A percentile compares a stretch with the other conserved stretches of the same genome.
Evolutionary conservation across 2,329 filamentous ascomycete species (phyloP).

Genomic region (Kalmusia sp.): DNA sequence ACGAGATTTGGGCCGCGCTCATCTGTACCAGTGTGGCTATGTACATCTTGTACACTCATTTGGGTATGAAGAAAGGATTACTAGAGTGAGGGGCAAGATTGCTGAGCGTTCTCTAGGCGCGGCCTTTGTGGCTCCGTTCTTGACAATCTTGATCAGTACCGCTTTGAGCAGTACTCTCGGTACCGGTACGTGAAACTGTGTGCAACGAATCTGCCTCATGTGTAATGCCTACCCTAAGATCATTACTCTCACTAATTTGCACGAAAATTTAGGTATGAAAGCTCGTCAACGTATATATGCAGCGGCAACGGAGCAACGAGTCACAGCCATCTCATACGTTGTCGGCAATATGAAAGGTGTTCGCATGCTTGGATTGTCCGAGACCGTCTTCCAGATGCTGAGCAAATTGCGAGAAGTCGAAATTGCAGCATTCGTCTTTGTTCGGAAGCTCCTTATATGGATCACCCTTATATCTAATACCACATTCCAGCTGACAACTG

Average conservation of each 20-base stretch:
- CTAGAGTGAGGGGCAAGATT: no score
- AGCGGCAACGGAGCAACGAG: conserved; percentile 26
- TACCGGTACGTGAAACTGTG: conserved; percentile 1
- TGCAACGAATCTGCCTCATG: no score
- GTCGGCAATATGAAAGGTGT: conserved; percentile 32
- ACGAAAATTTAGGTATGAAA: conserved; percentile 21
- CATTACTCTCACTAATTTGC: no score
- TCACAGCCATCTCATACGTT: conserved; percentile 26
- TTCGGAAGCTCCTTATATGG: conserved; percentile 20
- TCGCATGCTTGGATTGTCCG: conserved; percentile 31
- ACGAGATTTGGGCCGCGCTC: conserved; percentile 32
- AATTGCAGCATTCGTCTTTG: conserved; percentile 17
- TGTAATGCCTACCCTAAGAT: no score
- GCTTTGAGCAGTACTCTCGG: conserved; percentile 19
- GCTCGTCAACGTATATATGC: conserved; percentile 25
- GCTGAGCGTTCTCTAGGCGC: conserved; percentile 9
- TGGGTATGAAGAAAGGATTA: conserved; percentile 7
- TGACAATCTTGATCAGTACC: conserved; percentile 20
- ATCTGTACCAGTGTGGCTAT: conserved; percentile 24
- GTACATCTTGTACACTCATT: conserved; percentile 33
- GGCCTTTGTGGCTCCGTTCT: conserved; percentile 30
- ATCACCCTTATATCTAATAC: conserved; percentile 26
- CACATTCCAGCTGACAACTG: conserved; percentile 27
- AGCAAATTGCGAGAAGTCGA: conserved; percentile 25
- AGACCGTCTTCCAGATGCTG: conserved; percentile 22